Base-by-base conservation (phyloP, 2,329 filamentous ascomycete species). In the Microdochium bolleyi region DNA sequence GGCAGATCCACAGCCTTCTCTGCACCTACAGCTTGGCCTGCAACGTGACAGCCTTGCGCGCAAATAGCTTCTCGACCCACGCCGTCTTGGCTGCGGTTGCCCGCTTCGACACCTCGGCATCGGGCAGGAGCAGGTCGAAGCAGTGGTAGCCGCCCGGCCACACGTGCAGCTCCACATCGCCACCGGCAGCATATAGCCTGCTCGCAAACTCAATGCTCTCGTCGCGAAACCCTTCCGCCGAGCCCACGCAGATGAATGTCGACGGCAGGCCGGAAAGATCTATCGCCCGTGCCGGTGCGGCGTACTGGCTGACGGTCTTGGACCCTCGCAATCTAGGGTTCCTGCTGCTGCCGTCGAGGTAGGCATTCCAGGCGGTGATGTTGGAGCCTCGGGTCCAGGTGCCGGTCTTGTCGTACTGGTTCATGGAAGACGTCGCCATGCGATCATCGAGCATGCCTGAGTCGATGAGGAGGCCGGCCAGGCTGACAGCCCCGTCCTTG, bases 381-480 rank as follows among this genome's bases (percentile, higher is more conserved):
- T 74, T 75, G 51, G 68, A 66, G 41, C 62, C 64, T 4, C 58
- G 57, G 2, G 58, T 62, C 71, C 73, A 76, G 19, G 62, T 62
- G 0, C 64, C 61, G 27, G 67, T 62, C 3, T 59, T 58, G 24
- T 65, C 63, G 49, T 70, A 65, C 14, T 69, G 64, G 14, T 56
- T 55, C n/a, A 63, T 61, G 3, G 66, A 66, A 8, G 54, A 54
- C n/a, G 55, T 61, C n/a, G 64, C 62, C 44, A 64, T 68, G 49
- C 67, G 60, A 54, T 77, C 71, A 57, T 78, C 73, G 13, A 78
- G 61, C 74, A 77, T 77, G 3, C 72, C 73, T 49, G 72, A 72
- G 48, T 73, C 62, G 11, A 77, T 65, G 48, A 77, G 64, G 60
- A 75, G 68, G 14, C 58, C 61, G 67, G 71, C 41, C 60, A 67